These are phyloP conservation scores for Rhytidhysteron rufulum DNA, from an alignment of 2,329 filamentous ascomycete species.

Conservation along the genomic window DNA sequence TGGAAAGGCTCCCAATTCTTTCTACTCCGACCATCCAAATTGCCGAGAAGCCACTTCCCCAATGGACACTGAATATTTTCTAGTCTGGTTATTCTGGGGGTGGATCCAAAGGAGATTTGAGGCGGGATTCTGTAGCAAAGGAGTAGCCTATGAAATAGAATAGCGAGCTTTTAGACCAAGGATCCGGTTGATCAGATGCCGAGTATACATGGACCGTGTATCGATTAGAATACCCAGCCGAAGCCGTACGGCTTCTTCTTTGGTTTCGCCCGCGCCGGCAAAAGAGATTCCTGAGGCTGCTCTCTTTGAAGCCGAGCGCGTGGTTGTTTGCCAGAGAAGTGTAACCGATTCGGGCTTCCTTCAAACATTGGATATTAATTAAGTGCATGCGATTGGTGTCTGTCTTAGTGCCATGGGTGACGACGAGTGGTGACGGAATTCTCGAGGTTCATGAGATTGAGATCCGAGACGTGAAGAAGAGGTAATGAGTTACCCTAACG, in stretches of 20 bases:
- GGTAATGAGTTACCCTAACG: slow-evolving; percentile 34
- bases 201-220: slow-evolving; percentile 32
- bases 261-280: slow-evolving; percentile 30
- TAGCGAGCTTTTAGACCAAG: slow-evolving; percentile 28
- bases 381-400: slow-evolving; percentile 43
- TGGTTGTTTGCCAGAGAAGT: slow-evolving; percentile 40
- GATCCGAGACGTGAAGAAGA: slow-evolving; percentile 27
- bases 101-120: slow-evolving; percentile 18
- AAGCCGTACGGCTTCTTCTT: slow-evolving; percentile 25
- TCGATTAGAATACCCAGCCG: slow-evolving; percentile 16
- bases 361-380: slow-evolving; percentile 29
- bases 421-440: slow-evolving; percentile 32
- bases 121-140: slow-evolving; percentile 11
- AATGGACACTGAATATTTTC: slow-evolving; percentile 39
- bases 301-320: slow-evolving; percentile 33
- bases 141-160: slow-evolving; percentile 39
- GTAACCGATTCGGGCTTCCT: slow-evolving; percentile 29
- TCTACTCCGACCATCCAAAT: slow-evolving; percentile 35
- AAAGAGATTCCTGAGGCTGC: slow-evolving; percentile 29
- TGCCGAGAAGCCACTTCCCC: slow-evolving; percentile 41
- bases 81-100: slow-evolving; percentile 14
- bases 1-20: slow-evolving; percentile 26
- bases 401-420: slow-evolving; percentile 34
- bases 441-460: slow-evolving; percentile 40
- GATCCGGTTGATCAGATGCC: slow-evolving; percentile 34